Base-by-base conservation (phyloP, 148 eudicot species). In the Persicaria maculosa region DNA sequence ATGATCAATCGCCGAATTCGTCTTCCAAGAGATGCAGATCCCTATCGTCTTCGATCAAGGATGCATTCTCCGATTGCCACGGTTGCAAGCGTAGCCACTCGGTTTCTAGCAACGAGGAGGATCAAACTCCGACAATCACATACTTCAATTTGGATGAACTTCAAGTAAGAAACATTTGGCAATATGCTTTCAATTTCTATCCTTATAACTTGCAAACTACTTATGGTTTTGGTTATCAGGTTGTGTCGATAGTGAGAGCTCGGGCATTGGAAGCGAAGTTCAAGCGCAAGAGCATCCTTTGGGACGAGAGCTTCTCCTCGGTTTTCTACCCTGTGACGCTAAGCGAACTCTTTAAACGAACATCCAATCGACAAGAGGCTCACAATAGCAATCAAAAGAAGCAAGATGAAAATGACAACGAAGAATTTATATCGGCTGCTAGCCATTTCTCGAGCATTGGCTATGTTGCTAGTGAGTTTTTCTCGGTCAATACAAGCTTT, bases 241-340 rank as follows among this genome's bases (percentile, higher is more conserved):
- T 73, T 61, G 85, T 91, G 40, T 87, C 89, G 36, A 86, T 83
- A 79, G 78, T 89, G 47, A 80, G 83, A 59, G 86, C 77, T 22
- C 82, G 85, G 80, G 93, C 91, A 74, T 86, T 82, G 86, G 93
- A 88, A 58, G 86, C 95, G 0, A 91, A 85, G 77, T 50, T 79
- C 20, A 88, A 75, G 79, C 82, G 94, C n/a, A 83, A 77, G 65
- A 50, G 76, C 59, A 54, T 62, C 80, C 72, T 78, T 68, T 68
- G 77, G 72, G 71, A 47, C n/a, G 87, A 88, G 7, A 82, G 77
- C 73, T 81, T 83, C 67, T 75, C 75, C 58, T 83, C 85, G 47
- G 77, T 78, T 1, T 73, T 77, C 73, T 77, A 88, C 72, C 87
- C 91, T 31, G 48, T 62, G 16, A 62, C 64, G 72, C 71, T 73